Base-by-base conservation (phyloP, 1,284 basidiomycete species). In the Pseudozyma sp. region DNA sequence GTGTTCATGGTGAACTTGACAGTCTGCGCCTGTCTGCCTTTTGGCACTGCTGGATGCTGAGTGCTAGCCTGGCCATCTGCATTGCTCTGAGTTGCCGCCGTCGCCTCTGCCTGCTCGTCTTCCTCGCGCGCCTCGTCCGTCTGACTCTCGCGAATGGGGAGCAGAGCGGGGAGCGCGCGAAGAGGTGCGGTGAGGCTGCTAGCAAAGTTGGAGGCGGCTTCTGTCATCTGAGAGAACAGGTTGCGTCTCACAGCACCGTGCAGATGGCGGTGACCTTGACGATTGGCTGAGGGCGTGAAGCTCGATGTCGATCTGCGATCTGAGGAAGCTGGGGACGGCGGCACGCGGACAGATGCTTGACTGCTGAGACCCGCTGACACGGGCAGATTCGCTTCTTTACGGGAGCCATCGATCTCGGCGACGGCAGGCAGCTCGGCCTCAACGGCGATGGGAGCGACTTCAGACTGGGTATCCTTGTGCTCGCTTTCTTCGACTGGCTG, bases 321-420 rank as follows among this genome's bases (percentile, higher is more conserved):
- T 16, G 71, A 69, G 16, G 66, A 74, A n/a, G 71, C 66, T 14
- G 71, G 71, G 19, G 71, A 69, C 2, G 70, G 61, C n/a, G 70
- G 70, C 39, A 68, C 70, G 19, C 62, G 64, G 1, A n/a, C 43
- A 5, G 68, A 44, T 14, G 57, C 36, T 14, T 52, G 44, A 38
- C 25, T 42, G 34, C 34, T 52, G 13, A 49, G 35, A 21, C 36
- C 43, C 21, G 52, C 36, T 8, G 54, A 36, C 11, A 34, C 11
- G 16, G 53, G 40, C 13, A 21, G 16, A 8, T 54, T 50, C 35
- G 19, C 31, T 5, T 25, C 36, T 21, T 58, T 50, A 18, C 36
- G 35, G n/a, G 35, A 38, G 12, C 47, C 52, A n/a, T 21, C n/a
- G n/a, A 51, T 19, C 38, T 50, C 47, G 6, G 39, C 13, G 21